Conservation (phyloP, 129 eudicot genomes). For the Kitagawia praeruptora region DNA sequence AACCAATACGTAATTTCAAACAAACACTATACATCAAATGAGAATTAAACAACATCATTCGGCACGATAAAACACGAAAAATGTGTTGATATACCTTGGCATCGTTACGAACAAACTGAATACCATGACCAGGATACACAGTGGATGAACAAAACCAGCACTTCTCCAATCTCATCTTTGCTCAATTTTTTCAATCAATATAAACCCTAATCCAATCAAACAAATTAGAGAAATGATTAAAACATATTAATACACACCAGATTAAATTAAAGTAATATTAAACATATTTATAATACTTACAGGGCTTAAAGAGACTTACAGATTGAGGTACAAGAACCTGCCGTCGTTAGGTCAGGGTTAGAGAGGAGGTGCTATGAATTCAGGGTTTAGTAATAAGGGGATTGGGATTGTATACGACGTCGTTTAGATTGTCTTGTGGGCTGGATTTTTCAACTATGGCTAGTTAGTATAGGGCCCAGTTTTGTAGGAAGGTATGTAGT, state of each 20-base stretch:
- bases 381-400: not conserved
- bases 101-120: conserved; percentile 81
- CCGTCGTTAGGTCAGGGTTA: conserved; percentile 3
- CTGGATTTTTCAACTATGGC: not conserved
- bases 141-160: conserved; percentile 94
- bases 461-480: not conserved
- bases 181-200: not conserved
- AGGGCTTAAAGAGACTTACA: not conserved
- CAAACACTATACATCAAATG: not conserved
- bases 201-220: conserved; percentile 20
- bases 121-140: conserved; percentile 79
- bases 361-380: not conserved
- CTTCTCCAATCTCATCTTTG: conserved; percentile 72
- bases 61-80: not conserved
- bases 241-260: not conserved
- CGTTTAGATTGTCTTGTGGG: not conserved
- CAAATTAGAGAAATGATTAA: not conserved
- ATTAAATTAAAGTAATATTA: not conserved
- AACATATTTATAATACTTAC: too few species aligned
- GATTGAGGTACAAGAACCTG: not conserved
- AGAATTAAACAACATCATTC: too few species aligned
- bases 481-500: not conserved
- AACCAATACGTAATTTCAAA: not conserved
- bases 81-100: conserved; percentile 45
- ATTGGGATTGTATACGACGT: not conserved